A percentile compares a stretch with the other conserved stretches of the same genome.
Evolutionary conservation across 352 stramenopile species (phyloP).

Genomic region (Phytophthora fragariae): DNA sequence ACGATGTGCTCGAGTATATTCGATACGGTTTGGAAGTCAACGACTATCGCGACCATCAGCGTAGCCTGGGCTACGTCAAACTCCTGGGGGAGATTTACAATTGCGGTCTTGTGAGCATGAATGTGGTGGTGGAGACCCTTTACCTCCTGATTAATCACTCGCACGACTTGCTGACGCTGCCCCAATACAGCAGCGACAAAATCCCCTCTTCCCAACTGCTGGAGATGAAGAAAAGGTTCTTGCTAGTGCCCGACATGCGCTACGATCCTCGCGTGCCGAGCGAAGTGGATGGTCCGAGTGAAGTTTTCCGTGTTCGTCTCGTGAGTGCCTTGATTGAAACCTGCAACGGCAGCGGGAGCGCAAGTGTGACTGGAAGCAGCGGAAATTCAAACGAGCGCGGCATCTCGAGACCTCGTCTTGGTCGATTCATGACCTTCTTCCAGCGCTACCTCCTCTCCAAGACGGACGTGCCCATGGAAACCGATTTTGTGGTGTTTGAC

Average conservation of each 20-base stretch:
- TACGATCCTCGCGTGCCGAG: constrained; percentile 91
- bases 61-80: constrained; percentile 93
- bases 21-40: constrained; percentile 91
- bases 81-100: constrained; percentile 96
- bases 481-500: constrained; percentile 92
- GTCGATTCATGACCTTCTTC: constrained; percentile 93
- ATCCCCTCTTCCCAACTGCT: constrained; percentile 46
- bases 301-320: constrained; percentile 95
- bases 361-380: constrained; percentile 9
- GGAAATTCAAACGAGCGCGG: constrained; percentile 76
- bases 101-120: constrained; percentile 89
- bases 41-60: constrained; percentile 93
- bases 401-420: constrained; percentile 87
- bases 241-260: constrained; percentile 79
- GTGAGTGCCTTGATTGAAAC: constrained; percentile 94
- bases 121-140: constrained; percentile 94
- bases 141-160: constrained; percentile 96
- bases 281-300: constrained; percentile 89
- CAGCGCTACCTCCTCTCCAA: constrained; percentile 98
- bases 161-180: constrained; percentile 90
- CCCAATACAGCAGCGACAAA: constrained; percentile 57
- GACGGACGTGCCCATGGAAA: constrained; percentile 93
- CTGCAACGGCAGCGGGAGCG: constrained; percentile 52
- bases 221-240: constrained; percentile 70
- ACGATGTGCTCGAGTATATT: constrained; percentile 94